Evolutionary conservation across 2,329 filamentous ascomycete species (phyloP), one percentile per base, ranked within the genome.

Genomic region (Fusarium longipes): DNA sequence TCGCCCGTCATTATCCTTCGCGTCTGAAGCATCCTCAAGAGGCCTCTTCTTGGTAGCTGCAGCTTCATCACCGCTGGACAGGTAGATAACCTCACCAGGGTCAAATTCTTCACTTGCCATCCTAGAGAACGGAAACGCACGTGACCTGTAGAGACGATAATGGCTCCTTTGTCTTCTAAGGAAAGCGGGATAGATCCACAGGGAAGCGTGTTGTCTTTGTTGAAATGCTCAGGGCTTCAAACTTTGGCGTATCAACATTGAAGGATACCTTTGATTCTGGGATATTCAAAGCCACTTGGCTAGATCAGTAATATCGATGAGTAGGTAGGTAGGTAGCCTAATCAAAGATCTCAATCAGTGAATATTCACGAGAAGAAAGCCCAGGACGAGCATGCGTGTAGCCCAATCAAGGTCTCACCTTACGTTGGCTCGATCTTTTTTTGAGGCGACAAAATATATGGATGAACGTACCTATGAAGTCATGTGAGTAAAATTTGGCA

Each of bases 11-110:
- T 35, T 45, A 8, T 62, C 49, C 35, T 51, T 57, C 8, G 63
- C 36, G 17, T 62, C 67, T 18, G 55, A 50, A 17, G 63, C 57
- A 40, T 76, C 74, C 38, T 73, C 73, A 22, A 75, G 60, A 12
- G 72, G 43, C 43, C 76, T 71, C 52, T 78, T 78, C 40, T 73
- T 76, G 10, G 58, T 52, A 14, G 55, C 25, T 18, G 66, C 20
- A 33, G 20, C 38, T 35, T 74, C 74, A 33, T 71, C 68, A 36
- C 67, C 70, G 40, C 71, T 74, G 18, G 72, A 73, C 18, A 75
- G 60, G 44, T 65, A 63, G 33, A 73, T 69, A 57, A 70, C 67
- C 60, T 73, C 68, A 22, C 60, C 61, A 32, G 68, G 62, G 30
- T 72, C 56, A 54, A 66, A 66, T 32, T 69, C 50, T 49, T 61